A percentile compares a stretch with the other conserved stretches of the same genome.
Evolutionary conservation across 306 rosid species (phyloP).

Genomic region (Mucuna pruriens): DNA sequence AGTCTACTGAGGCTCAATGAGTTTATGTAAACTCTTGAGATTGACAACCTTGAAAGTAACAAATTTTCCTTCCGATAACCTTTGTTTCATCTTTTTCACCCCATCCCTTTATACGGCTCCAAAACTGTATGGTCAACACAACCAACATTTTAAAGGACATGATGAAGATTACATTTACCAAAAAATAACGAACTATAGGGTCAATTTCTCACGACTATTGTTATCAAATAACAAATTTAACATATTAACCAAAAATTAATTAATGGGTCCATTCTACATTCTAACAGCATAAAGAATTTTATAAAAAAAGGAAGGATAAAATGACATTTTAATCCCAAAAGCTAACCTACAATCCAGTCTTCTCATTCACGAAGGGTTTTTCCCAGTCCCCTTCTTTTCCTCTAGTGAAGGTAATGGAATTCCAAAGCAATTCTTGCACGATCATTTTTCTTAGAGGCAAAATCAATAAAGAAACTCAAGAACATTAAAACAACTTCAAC

Average conservation of each 20-base stretch:
- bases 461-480: not conserved
- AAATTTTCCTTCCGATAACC: not conserved
- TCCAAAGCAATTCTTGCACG: not conserved
- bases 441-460: not conserved
- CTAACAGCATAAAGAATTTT: not conserved
- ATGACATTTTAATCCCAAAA: not conserved
- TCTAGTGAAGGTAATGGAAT: not conserved
- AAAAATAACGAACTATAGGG: conserved; percentile 3
- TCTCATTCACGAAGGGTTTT: not conserved
- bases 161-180: not conserved
- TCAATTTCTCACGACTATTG: not conserved
- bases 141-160: not conserved
- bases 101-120: not conserved
- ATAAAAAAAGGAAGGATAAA: not conserved
- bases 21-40: too few species aligned
- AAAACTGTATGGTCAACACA: not conserved
- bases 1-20: too few species aligned
- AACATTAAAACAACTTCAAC: not conserved
- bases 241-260: not conserved
- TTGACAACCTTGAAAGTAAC: too few species aligned
- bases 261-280: not conserved
- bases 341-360: not conserved
- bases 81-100: not conserved
- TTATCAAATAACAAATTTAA: not conserved
- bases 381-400: not conserved